phyloP scores from a whole-genome alignment of 2,329 filamentous ascomycete genomes.

The Cladosporium sp. region DNA sequence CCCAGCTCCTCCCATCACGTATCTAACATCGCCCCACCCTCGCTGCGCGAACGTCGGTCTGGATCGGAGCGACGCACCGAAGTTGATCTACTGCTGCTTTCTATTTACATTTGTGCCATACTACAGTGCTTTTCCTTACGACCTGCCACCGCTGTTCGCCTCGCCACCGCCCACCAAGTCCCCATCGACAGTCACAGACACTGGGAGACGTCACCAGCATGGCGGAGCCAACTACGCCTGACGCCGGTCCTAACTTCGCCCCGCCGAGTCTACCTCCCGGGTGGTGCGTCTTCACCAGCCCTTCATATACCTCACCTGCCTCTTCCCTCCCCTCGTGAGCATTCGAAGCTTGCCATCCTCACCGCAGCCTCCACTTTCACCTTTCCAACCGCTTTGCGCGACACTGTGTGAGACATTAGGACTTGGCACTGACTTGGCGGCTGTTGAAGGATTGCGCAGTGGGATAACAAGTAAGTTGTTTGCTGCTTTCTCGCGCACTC shows the following conservation, averaged over 20 bases:
- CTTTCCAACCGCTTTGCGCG: conserved; percentile 12
- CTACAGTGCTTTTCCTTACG: background rate
- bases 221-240: conserved; percentile 32
- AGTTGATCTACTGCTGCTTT: background rate
- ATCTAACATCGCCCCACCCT: background rate
- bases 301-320: conserved; percentile 14
- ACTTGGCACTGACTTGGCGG: conserved; percentile 32
- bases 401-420: conserved; percentile 14
- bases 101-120: background rate
- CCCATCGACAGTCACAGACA: background rate
- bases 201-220: conserved; percentile 16
- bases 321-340: conserved; percentile 9
- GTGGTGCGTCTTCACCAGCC: conserved; percentile 30
- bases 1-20: background rate
- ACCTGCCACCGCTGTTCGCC: background rate
- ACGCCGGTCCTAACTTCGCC: conserved; percentile 35
- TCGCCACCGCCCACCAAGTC: background rate
- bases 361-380: conserved; percentile 10
- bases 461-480: conserved; percentile 36
- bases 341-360: conserved; percentile 1
- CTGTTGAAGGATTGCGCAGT: conserved; percentile 37
- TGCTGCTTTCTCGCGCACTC: background rate
- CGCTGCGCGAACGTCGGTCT: conserved; percentile 1
- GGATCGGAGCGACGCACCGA: background rate
- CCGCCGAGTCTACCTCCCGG: conserved; percentile 37